Evolutionary conservation across 495 filamentous ascomycete species (phyloP).

Genomic region (Margaritispora aquatica): DNA sequence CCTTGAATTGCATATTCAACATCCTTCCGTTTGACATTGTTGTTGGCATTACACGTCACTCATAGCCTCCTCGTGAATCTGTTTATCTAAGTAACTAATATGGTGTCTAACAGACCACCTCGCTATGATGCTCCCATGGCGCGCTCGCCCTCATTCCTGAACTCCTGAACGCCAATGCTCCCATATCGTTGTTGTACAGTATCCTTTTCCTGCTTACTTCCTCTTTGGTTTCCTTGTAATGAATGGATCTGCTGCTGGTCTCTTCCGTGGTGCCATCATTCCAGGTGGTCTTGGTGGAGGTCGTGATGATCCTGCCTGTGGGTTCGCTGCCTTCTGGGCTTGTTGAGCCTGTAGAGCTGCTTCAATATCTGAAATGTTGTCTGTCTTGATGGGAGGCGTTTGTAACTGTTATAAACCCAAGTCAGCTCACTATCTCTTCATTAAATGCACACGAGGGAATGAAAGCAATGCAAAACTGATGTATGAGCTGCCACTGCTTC

Average conservation of each 20-base stretch:
- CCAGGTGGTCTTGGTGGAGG: conserved; percentile 19
- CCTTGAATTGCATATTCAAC: too few relatives aligned
- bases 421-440: not conserved
- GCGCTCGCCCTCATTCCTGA: not conserved
- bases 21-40: too few relatives aligned
- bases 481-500: too few relatives aligned
- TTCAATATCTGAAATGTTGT: conserved; percentile 19
- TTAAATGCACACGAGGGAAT: not conserved
- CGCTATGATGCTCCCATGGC: not conserved
- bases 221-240: conserved; percentile 26
- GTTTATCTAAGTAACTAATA: too few relatives aligned
- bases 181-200: not conserved
- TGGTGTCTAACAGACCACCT: too few relatives aligned
- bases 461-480: not conserved
- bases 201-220: conserved; percentile 2
- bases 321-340: conserved; percentile 24
- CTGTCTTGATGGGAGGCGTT: not conserved
- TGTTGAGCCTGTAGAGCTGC: conserved; percentile 20
- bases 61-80: too few relatives aligned
- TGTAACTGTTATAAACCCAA: not conserved
- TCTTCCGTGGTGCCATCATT: conserved; percentile 27
- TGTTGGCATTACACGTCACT: too few relatives aligned
- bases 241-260: conserved; percentile 34
- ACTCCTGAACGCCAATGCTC: not conserved
- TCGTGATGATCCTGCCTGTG: conserved; percentile 5